Conservation (phyloP, 1,284 basidiomycete species). For the Fomitopsis palustris region DNA sequence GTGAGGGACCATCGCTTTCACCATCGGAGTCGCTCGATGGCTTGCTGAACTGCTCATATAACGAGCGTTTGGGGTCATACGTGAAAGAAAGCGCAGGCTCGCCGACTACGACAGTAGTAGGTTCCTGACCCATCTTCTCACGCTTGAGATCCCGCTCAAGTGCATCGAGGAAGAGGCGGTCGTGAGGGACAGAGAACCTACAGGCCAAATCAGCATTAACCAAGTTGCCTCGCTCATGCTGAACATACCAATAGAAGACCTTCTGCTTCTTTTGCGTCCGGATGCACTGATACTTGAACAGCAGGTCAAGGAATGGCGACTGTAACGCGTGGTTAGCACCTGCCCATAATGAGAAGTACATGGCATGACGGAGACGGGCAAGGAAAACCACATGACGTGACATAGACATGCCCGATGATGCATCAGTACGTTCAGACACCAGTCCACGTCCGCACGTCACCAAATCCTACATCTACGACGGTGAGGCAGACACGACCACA, state of each 20-base stretch:
- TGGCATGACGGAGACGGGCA: background rate
- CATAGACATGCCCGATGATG: no score
- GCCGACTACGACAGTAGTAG: slow-evolving; percentile 72
- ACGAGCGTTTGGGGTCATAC: slow-evolving; percentile 79
- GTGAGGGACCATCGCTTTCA: slow-evolving; percentile 51
- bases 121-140: slow-evolving; percentile 83
- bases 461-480: no score
- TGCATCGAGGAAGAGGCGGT: slow-evolving; percentile 92
- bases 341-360: background rate
- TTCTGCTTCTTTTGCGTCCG: slow-evolving; percentile 96
- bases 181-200: slow-evolving; percentile 85
- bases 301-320: slow-evolving; percentile 88
- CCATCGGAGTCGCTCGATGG: slow-evolving; percentile 48
- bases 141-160: slow-evolving; percentile 91
- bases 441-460: no score
- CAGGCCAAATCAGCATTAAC: background rate
- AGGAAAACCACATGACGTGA: background rate
- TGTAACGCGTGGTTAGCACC: slow-evolving; percentile 25
- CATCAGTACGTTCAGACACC: no score
- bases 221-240: background rate
- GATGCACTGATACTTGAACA: slow-evolving; percentile 94
- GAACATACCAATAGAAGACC: slow-evolving; percentile 84
- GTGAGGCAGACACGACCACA: no score
- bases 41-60: slow-evolving; percentile 84
- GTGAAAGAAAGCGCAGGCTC: slow-evolving; percentile 83